Percentiles rank a stretch among this genome's conserved stretches.
phyloP scores from a whole-genome alignment of 768 basidiomycete species.

The Naganishia friedmannii region DNA sequence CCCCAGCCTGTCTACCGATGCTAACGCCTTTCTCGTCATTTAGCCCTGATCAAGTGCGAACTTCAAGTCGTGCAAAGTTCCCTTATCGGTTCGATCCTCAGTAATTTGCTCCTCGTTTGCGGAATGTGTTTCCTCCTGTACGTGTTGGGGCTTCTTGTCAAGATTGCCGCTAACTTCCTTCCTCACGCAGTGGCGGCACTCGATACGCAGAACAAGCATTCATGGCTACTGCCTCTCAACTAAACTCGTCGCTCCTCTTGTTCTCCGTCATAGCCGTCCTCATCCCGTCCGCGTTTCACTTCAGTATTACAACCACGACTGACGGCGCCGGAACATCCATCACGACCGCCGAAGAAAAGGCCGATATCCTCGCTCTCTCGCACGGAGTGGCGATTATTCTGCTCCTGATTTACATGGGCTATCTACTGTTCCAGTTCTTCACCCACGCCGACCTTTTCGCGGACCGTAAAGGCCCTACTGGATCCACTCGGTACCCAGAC shows the following conservation, averaged over 20 bases:
- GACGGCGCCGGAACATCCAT: slow-evolving; percentile 45
- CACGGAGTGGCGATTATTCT: slow-evolving; percentile 58
- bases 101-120: slow-evolving; percentile 53
- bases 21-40: slow-evolving; percentile 35
- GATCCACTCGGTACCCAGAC: slow-evolving; percentile 41
- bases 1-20: no score
- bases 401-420: slow-evolving; percentile 55
- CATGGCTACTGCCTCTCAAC: slow-evolving; percentile 58
- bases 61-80: slow-evolving; percentile 60
- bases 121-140: slow-evolving; percentile 50
- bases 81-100: slow-evolving; percentile 59
- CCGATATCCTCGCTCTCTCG: slow-evolving; percentile 56
- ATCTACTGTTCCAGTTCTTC: slow-evolving; percentile 61
- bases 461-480: slow-evolving; percentile 35
- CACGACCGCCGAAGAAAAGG: slow-evolving; percentile 54
- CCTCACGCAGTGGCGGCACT: slow-evolving; percentile 54
- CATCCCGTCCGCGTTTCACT: slow-evolving; percentile 52
- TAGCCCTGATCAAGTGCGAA: slow-evolving; percentile 52
- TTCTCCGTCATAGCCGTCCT: slow-evolving; percentile 53
- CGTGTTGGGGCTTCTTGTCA: no score
- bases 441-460: slow-evolving; percentile 48
- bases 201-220: slow-evolving; percentile 60
- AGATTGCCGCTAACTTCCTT: slow-evolving; percentile 1
- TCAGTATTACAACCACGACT: slow-evolving; percentile 34
- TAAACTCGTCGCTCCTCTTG: slow-evolving; percentile 51